These are phyloP conservation scores for Clohesyomyces aquaticus DNA, from an alignment of 495 filamentous ascomycete genomes.

Conservation along the genomic window DNA sequence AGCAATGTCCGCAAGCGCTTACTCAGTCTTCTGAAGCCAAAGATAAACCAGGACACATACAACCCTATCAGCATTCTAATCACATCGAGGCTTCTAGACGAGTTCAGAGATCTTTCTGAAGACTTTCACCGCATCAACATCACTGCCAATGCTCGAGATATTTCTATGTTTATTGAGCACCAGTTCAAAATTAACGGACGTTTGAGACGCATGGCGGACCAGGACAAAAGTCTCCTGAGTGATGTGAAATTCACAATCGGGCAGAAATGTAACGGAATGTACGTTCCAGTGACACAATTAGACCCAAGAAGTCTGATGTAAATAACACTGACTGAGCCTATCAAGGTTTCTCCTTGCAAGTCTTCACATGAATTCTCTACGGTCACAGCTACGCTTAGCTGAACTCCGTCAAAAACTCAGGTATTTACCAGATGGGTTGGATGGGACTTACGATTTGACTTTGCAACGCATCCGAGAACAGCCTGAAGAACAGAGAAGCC, in stretches of 20 bases:
- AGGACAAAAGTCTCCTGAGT: not conserved
- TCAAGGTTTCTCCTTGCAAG: not conserved
- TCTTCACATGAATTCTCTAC: conserved; percentile 1
- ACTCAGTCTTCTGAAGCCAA: conserved; percentile 2
- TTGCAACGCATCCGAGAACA: conserved; percentile 1
- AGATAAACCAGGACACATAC: not conserved
- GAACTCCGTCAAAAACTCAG: not conserved
- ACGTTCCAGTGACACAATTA: not conserved
- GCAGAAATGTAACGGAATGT: conserved; percentile 4
- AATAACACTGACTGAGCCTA: not conserved
- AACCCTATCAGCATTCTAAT: conserved; percentile 2
- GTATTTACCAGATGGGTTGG: not conserved
- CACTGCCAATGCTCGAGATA: conserved; percentile 2
- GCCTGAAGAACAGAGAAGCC: not conserved
- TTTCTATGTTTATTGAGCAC: not conserved
- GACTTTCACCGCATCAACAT: conserved; percentile 4
- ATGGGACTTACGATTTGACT: not conserved
- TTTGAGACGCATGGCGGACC: not conserved
- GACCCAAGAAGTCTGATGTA: too few species aligned
- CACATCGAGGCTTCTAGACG: conserved; percentile 2
- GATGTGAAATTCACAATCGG: not conserved
- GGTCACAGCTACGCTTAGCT: not conserved
- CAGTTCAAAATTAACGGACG: not conserved
- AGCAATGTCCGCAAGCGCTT: not conserved
- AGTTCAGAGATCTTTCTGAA: not conserved